Evolutionary conservation across 148 eudicot species (phyloP).

Genomic region (Arbutus unedo): DNA sequence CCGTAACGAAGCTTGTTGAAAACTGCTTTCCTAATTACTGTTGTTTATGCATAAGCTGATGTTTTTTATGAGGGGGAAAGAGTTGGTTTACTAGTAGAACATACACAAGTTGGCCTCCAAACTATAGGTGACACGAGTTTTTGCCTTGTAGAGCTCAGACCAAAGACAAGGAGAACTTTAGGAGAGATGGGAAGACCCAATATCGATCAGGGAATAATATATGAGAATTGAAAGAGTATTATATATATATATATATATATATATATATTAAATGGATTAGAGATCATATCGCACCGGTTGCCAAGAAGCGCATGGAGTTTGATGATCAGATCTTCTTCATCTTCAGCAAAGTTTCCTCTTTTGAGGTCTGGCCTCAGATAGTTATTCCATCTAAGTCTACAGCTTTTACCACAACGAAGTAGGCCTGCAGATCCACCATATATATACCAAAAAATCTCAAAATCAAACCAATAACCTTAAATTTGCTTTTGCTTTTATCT

Average conservation of each 20-base stretch:
- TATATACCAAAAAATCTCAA: not conserved
- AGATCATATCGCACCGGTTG: slow-evolving; percentile 8
- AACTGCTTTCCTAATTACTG: too few relatives aligned
- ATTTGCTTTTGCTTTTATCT: too few relatives aligned
- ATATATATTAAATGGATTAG: not conserved
- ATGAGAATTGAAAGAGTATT: not conserved
- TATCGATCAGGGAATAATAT: too few relatives aligned
- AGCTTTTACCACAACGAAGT: slow-evolving; percentile 27
- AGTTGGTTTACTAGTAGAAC: too few relatives aligned
- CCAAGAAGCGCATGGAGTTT: slow-evolving; percentile 29
- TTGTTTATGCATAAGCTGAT: too few relatives aligned
- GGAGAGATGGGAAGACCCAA: not conserved
- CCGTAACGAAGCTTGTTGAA: too few relatives aligned
- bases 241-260: too few relatives aligned
- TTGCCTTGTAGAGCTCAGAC: too few relatives aligned
- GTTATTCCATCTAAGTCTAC: slow-evolving; percentile 25
- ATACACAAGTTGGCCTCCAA: too few relatives aligned
- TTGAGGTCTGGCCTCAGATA: slow-evolving; percentile 26
- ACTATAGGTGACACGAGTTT: too few relatives aligned
- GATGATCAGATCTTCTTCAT: slow-evolving; percentile 34
- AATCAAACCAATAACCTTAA: not conserved
- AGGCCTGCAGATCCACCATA: slow-evolving; percentile 11
- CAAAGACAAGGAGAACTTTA: too few relatives aligned
- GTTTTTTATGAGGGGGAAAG: too few relatives aligned
- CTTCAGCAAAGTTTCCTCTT: slow-evolving; percentile 30